Percentiles rank a stretch among this genome's conserved stretches.
Conservation (phyloP, 2,329 filamentous ascomycete genomes). For the Arthrocladium fulminans region DNA sequence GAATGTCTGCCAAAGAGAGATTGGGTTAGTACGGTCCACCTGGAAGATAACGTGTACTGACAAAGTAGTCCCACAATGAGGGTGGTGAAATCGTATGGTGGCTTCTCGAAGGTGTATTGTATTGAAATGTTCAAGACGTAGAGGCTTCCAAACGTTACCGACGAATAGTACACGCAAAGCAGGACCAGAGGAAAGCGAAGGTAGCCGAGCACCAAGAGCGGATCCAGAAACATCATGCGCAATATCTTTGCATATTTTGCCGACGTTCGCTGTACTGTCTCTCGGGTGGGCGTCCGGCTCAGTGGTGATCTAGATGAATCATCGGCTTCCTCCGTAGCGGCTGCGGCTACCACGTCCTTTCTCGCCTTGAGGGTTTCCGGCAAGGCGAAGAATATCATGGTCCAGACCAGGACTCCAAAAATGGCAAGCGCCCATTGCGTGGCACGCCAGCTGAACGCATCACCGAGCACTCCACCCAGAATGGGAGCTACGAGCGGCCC, state of each 20-base stretch:
- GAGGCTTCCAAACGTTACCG: slow-evolving; percentile 64
- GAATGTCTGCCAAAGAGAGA: slow-evolving; percentile 54
- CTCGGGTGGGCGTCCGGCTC: slow-evolving; percentile 51
- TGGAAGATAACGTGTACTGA: neutral
- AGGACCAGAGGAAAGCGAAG: slow-evolving; percentile 66
- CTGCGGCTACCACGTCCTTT: slow-evolving; percentile 27
- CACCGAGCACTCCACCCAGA: slow-evolving; percentile 62
- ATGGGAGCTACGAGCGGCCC: slow-evolving; percentile 70
- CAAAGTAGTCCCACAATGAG: slow-evolving; percentile 64
- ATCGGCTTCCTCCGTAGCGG: slow-evolving; percentile 19
- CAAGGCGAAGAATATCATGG: slow-evolving; percentile 35
- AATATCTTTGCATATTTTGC: slow-evolving; percentile 45
- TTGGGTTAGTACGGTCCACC: neutral
- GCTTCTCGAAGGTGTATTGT: slow-evolving; percentile 56
- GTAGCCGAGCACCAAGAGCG: slow-evolving; percentile 60
- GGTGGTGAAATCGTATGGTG: slow-evolving; percentile 60
- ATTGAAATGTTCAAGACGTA: slow-evolving; percentile 72
- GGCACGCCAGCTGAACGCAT: slow-evolving; percentile 63
- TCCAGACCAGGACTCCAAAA: slow-evolving; percentile 47
- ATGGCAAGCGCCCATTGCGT: slow-evolving; percentile 70
- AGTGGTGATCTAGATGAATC: slow-evolving; percentile 25
- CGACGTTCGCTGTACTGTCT: slow-evolving; percentile 52
- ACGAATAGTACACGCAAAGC: slow-evolving; percentile 64
- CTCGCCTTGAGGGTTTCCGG: slow-evolving; percentile 34
- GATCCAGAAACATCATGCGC: slow-evolving; percentile 60